Base-by-base conservation (phyloP, 148 eudicot genomes). In the Drosera capensis region DNA sequence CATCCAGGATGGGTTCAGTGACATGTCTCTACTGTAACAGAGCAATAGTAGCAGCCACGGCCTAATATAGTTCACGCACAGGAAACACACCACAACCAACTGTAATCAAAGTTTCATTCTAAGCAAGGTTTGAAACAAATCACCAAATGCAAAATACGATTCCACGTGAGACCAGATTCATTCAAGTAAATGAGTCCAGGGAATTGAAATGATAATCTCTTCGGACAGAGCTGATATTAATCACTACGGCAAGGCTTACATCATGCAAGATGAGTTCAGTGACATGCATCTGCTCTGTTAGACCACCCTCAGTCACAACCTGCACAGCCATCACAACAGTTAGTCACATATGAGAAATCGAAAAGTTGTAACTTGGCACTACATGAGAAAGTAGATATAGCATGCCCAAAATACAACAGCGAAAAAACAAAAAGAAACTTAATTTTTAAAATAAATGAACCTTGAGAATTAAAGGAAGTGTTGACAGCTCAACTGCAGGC, bases 391-490 rank as follows among this genome's bases (percentile, higher is more conserved):
- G 13, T 6, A 13, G 7, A 30, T 30, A 6, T 30, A 30, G 35
- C 35, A 13, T 11, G 38, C 2, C 2, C 2, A 11, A 15, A 34
- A 1, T 6, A 7, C n/a, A 7, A 34, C 14, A 34, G 14, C 11
- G 38, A 34, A 34, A 2, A 34, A 34, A 11, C 2, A 15, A 13
- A 34, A 34, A 34, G 38, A 13, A 34, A 6, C 11, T 11, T 15
- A 1, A 34, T 13, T 2, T 11, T 34, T 2, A 34, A 11, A 34
- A 6, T 34, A 2, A 34, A n/a, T n/a, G n/a, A n/a, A 86, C 99
- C 99, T 90, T 90, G 38, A 80, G 68, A 63, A 90, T 72, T 51
- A 77, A 62, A 25, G 95, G 94, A n/a, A 90, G 85, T 19, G 88
- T 73, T 31, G 95, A 81, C 7, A 85, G 66, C 70, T 78, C 93